Percentiles rank a stretch among this genome's conserved stretches.
Evolutionary conservation across 768 basidiomycete species (phyloP).

Genomic region (Leccinum olivaceopallidum): DNA sequence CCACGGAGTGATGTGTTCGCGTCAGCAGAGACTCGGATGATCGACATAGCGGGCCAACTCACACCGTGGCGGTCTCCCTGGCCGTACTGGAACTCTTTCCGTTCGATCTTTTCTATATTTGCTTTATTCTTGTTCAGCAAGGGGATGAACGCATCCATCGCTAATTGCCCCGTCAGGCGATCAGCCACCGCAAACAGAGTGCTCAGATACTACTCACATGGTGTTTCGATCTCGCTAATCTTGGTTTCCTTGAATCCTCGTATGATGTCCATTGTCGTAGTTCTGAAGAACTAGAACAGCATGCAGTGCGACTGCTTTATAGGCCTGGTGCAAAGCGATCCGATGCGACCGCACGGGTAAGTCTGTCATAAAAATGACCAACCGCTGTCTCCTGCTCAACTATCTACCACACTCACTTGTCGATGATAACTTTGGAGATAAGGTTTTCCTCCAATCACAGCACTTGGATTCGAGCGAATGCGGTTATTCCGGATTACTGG

Average conservation of each 20-base stretch:
- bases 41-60: neutral
- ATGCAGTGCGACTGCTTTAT: neutral
- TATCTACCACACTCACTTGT: no score
- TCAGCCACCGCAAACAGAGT: slow-evolving; percentile 1
- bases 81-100: slow-evolving; percentile 60
- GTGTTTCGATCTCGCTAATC: slow-evolving; percentile 32
- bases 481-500: no score
- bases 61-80: slow-evolving; percentile 41
- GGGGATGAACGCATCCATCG: slow-evolving; percentile 48
- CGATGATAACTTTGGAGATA: no score
- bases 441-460: no score
- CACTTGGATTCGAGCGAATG: neutral
- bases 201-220: slow-evolving; percentile 32
- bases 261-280: slow-evolving; percentile 38
- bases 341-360: neutral
- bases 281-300: neutral
- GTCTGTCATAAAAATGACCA: neutral
- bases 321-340: neutral
- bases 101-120: slow-evolving; percentile 48
- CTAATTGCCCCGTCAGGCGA: slow-evolving; percentile 31
- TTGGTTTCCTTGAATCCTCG: slow-evolving; percentile 30
- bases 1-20: neutral
- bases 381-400: neutral
- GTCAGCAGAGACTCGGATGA: neutral
- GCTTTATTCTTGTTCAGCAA: slow-evolving; percentile 47